These are phyloP conservation scores for Dioszegia hungarica DNA, from an alignment of 768 basidiomycete genomes.

Conservation along the genomic window DNA sequence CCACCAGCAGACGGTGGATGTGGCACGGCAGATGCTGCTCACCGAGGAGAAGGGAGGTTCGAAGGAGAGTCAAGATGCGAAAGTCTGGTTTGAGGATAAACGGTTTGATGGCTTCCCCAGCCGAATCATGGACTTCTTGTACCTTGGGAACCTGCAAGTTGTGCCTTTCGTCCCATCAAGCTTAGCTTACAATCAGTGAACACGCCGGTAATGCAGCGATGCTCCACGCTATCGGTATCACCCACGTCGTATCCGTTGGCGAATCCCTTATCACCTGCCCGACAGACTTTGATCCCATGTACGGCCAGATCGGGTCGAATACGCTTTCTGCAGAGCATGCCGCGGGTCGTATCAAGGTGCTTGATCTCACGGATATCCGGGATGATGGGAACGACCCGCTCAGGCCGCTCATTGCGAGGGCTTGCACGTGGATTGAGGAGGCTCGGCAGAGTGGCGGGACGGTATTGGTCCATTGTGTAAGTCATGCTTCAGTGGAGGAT, in stretches of 20 bases:
- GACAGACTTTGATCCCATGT: constrained; percentile 49
- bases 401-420: constrained; percentile 77
- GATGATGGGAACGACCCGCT: constrained; percentile 96
- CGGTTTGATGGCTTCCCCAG: constrained; percentile 95
- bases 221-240: constrained; percentile 91
- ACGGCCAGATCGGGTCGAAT: constrained; percentile 19
- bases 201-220: constrained; percentile 93
- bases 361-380: constrained; percentile 57
- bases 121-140: constrained; percentile 84
- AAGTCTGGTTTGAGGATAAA: constrained; percentile 90
- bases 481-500: background rate
- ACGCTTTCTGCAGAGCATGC: constrained; percentile 16
- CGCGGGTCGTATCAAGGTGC: constrained; percentile 30
- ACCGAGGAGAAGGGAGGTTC: constrained; percentile 24
- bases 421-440: constrained; percentile 89
- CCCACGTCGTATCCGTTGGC: constrained; percentile 93
- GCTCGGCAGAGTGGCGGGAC: constrained; percentile 78
- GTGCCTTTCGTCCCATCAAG: background rate
- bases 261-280: constrained; percentile 88
- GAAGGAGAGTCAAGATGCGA: constrained; percentile 37
- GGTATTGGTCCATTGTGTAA: constrained; percentile 80
- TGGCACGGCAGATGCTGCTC: constrained; percentile 16
- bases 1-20: constrained; percentile 14
- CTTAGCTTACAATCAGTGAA: constrained; percentile 55
- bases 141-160: constrained; percentile 87